phyloP scores from a whole-genome alignment of 768 basidiomycete species.

The Pleurotus djamor region DNA sequence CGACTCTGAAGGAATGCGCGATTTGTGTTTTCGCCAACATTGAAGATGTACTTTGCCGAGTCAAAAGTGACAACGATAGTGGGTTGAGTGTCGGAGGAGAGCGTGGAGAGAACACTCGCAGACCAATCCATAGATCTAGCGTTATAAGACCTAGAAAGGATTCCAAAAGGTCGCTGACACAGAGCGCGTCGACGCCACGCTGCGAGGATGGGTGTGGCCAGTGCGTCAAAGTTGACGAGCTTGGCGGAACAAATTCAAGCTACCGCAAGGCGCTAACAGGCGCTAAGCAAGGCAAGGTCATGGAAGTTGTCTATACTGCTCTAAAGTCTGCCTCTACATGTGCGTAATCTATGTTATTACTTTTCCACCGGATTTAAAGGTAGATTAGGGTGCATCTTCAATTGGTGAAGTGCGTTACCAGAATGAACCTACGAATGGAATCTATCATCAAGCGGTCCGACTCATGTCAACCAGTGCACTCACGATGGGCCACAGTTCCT shows the following conservation, averaged over 20 bases:
- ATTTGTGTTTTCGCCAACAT: conserved; percentile 79
- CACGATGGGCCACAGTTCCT: conserved; percentile 92
- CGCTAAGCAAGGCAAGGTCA: too few relatives aligned
- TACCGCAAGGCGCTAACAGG: too few relatives aligned
- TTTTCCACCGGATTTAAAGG: too few relatives aligned
- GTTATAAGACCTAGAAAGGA: not conserved
- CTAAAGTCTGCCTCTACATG: too few relatives aligned
- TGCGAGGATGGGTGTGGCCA: too few relatives aligned
- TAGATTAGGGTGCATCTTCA: conserved; percentile 64
- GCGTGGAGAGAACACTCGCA: conserved; percentile 52
- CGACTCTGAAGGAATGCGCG: conserved; percentile 70
- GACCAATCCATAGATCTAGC: conserved; percentile 55
- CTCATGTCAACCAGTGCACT: conserved; percentile 11
- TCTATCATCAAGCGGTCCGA: conserved; percentile 11
- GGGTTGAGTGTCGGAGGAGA: conserved; percentile 79
- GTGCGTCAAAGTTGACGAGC: too few relatives aligned
- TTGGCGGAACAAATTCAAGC: too few relatives aligned
- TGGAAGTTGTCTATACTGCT: too few relatives aligned
- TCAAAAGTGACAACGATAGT: conserved; percentile 75
- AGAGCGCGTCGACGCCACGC: not conserved
- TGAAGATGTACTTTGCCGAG: conserved; percentile 83
- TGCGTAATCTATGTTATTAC: too few relatives aligned
- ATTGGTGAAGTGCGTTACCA: conserved; percentile 92
- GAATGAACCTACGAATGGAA: conserved; percentile 65
- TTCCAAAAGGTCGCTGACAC: too few relatives aligned